Evolutionary conservation across 164 flowering plant species (phyloP).

Genomic region (Vitis riparia): DNA sequence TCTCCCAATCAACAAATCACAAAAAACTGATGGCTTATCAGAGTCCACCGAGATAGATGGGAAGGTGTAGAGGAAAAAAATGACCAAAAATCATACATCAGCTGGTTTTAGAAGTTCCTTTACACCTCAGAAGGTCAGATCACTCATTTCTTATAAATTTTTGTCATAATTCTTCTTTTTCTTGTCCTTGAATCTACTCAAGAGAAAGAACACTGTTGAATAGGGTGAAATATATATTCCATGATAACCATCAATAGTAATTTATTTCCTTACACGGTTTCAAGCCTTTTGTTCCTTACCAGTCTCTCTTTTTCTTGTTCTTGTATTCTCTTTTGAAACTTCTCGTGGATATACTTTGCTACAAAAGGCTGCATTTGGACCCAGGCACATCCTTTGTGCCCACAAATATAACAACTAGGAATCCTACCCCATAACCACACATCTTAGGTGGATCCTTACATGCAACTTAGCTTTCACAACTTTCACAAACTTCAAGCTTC

Average conservation of each 20-base stretch:
- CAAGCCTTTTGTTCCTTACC: neutral
- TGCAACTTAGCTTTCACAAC: too few relatives aligned
- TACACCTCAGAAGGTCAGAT: conserved; percentile 10
- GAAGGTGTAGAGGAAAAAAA: conserved; percentile 37
- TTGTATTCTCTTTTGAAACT: neutral
- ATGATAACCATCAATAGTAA: conserved; percentile 22
- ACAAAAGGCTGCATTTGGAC: neutral
- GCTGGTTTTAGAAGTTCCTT: conserved; percentile 13
- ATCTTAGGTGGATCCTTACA: too few relatives aligned
- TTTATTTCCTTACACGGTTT: conserved; percentile 17
- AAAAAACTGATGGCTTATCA: conserved; percentile 34
- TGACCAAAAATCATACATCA: neutral
- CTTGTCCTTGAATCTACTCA: conserved; percentile 13
- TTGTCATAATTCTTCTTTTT: conserved; percentile 5
- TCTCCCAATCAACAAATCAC: conserved; percentile 31
- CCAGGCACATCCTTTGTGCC: too few relatives aligned
- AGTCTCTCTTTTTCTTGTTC: neutral
- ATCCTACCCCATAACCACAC: too few relatives aligned
- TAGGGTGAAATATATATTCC: conserved; percentile 9
- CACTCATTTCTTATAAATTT: conserved; percentile 7
- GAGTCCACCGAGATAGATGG: conserved; percentile 43
- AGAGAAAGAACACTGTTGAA: conserved; percentile 18
- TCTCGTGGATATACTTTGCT: neutral
- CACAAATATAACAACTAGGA: too few relatives aligned
- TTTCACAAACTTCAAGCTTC: too few relatives aligned